Percentiles rank a stretch among this genome's conserved stretches.
Conservation (phyloP, 768 basidiomycete genomes). For the Leccinum boreale region DNA sequence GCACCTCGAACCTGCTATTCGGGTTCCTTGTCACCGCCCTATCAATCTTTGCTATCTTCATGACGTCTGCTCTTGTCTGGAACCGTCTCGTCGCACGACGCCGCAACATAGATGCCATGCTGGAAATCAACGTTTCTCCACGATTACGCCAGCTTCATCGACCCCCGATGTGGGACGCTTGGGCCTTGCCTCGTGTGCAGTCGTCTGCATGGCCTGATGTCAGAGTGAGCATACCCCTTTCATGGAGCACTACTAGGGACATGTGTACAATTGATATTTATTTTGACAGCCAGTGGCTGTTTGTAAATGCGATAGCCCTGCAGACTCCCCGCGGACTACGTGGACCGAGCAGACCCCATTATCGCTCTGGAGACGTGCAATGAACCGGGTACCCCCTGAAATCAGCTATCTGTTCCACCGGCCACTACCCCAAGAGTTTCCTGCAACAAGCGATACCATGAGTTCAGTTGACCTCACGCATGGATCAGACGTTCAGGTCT, state of each 20-base stretch:
- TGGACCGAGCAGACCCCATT: conserved; percentile 7
- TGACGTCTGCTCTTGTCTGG: conserved; percentile 29
- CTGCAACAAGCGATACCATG: background rate
- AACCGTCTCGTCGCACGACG: conserved; percentile 32
- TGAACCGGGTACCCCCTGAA: conserved; percentile 21
- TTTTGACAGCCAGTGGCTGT: conserved; percentile 24
- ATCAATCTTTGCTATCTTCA: conserved; percentile 30
- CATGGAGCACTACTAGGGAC: conserved; percentile 11
- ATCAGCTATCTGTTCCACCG: conserved; percentile 27
- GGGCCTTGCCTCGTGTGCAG: conserved; percentile 7
- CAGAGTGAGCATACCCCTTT: conserved; percentile 22
- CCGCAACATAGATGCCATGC: conserved; percentile 24
- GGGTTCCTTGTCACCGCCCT: conserved; percentile 32
- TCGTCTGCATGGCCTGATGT: conserved; percentile 12
- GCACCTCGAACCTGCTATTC: conserved; percentile 28
- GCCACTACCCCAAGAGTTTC: conserved; percentile 9
- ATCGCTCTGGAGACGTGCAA: conserved; percentile 23
- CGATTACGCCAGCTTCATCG: conserved; percentile 5
- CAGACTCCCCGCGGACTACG: background rate
- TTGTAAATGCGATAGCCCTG: background rate
- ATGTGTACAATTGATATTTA: background rate
- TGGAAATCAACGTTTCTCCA: background rate
- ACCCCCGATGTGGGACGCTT: conserved; percentile 26
- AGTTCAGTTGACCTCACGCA: conserved; percentile 6
- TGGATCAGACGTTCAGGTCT: conserved; percentile 25